phyloP scores from a whole-genome alignment of 2,329 filamentous ascomycete species.

The Arthroderma sp. region DNA sequence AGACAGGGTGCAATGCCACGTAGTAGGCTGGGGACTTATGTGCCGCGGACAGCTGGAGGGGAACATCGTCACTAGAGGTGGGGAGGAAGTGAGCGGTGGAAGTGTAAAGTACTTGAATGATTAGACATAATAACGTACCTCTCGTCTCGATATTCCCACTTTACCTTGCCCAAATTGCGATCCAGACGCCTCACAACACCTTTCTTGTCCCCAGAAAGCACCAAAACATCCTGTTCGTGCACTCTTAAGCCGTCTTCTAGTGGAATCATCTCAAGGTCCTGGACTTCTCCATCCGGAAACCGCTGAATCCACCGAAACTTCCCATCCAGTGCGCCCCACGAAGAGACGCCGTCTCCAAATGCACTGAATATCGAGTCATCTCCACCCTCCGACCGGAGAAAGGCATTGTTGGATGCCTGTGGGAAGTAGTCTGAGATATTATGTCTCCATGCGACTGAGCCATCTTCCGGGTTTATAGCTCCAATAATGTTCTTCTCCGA shows the following conservation, averaged over 20 bases:
- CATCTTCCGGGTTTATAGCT: constrained; percentile 78
- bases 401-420: constrained; percentile 20
- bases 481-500: constrained; percentile 74
- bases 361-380: constrained; percentile 68
- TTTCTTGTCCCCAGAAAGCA: constrained; percentile 46
- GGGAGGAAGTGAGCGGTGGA: constrained; percentile 7
- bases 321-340: constrained; percentile 76
- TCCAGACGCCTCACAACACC: constrained; percentile 58
- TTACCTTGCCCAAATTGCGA: constrained; percentile 56
- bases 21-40: constrained; percentile 56
- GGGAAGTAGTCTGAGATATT: constrained; percentile 42
- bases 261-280: constrained; percentile 60
- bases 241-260: constrained; percentile 40
- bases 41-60: constrained; percentile 63
- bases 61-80: constrained; percentile 49
- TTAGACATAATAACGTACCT: constrained; percentile 28
- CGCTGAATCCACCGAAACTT: constrained; percentile 61
- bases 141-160: constrained; percentile 65
- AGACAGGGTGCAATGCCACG: constrained; percentile 58
- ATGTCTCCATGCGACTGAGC: constrained; percentile 77
- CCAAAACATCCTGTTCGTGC: constrained; percentile 51
- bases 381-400: constrained; percentile 62
- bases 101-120: constrained; percentile 8
- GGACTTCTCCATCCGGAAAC: constrained; percentile 39
- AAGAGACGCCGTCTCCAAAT: constrained; percentile 55